Evolutionary conservation across 495 filamentous ascomycete species (phyloP), one percentile per base, ranked within the genome.

Genomic region (Penicillium paxilli): DNA sequence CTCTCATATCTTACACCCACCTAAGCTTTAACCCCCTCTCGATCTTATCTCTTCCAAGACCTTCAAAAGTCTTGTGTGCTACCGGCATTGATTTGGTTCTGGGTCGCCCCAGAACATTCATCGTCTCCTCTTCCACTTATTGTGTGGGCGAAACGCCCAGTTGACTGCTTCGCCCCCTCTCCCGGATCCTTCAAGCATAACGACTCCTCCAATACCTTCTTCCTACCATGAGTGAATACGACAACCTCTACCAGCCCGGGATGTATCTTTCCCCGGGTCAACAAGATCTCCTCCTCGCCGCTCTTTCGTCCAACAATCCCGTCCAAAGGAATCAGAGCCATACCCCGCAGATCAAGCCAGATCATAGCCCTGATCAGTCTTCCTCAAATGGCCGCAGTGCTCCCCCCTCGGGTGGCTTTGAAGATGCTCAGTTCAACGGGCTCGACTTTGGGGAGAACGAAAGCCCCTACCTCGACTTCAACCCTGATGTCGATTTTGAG

Each of bases 221-320:
- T 12, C 19, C 19, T 57, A 62, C 33, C 23, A 74, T 75, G 70
- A 52, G 68, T 50, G 73, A 74, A 49, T 75, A 64, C 54, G 66
- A 74, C 35, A 52, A 67, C 32, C 55, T 74, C 23, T 73, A 75
- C 33, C 68, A 73, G 32, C 69, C 74, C 28, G 72, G 74, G 54
- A 76, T 84, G 33, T 87, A 86, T 66, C 87, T 96, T 54, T 90
- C 91, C 32, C 86, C 88, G 16, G 85, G 88, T 62, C 90, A 98
- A 69, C 90, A 97, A 73, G 87, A 88, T 64, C 85, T 97, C 33
- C 75, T 98, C 37, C 85, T 92, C 35, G 89, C 91, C 41, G 93
- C 94, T 20, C 83, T 98, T 58, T 86, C 87, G 42, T 95, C 92
- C 49, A 93, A 93, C 70, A 77, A 75, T 20, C 72, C 79, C 52